Percentiles rank a stretch among this genome's conserved stretches.
Conservation (phyloP, 371 early-diverging fungal species). For the Chytridium lagenaria region DNA sequence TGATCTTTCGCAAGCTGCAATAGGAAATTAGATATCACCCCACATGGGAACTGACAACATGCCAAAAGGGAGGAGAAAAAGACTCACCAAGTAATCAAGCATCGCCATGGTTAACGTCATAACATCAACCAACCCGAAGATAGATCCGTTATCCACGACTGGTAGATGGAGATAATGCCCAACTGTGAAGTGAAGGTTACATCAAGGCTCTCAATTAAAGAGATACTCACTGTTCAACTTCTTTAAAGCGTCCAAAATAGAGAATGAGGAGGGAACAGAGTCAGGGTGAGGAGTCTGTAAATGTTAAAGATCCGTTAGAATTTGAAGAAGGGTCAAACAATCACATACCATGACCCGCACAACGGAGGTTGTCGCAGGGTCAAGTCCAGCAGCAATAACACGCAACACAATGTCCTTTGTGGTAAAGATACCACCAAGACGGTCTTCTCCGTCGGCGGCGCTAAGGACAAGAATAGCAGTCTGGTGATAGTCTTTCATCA, state of each 20-base stretch:
- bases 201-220: not conserved
- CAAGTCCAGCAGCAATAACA: constrained; percentile 92
- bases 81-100: constrained; percentile 52
- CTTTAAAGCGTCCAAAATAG: constrained; percentile 90
- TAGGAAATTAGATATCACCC: not conserved
- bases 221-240: constrained; percentile 81
- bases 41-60: constrained; percentile 50
- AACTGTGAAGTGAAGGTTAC: constrained; percentile 58
- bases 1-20: constrained; percentile 17
- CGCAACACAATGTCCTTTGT: constrained; percentile 94
- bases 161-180: constrained; percentile 95
- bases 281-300: constrained; percentile 91
- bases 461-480: constrained; percentile 89
- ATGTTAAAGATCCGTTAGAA: not conserved
- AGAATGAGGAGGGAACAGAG: constrained; percentile 77
- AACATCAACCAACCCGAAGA: constrained; percentile 90
- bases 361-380: constrained; percentile 89
- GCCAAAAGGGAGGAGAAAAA: constrained; percentile 64
- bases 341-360: constrained; percentile 86
- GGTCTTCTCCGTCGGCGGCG: constrained; percentile 60
- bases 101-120: constrained; percentile 76
- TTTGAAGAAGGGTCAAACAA: constrained; percentile 6
- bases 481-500: constrained; percentile 85
- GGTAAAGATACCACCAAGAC: constrained; percentile 92
- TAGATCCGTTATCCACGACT: constrained; percentile 70